Conservation (phyloP, 805 yeast genomes). For the Kurtzmaniella cleridarum region DNA sequence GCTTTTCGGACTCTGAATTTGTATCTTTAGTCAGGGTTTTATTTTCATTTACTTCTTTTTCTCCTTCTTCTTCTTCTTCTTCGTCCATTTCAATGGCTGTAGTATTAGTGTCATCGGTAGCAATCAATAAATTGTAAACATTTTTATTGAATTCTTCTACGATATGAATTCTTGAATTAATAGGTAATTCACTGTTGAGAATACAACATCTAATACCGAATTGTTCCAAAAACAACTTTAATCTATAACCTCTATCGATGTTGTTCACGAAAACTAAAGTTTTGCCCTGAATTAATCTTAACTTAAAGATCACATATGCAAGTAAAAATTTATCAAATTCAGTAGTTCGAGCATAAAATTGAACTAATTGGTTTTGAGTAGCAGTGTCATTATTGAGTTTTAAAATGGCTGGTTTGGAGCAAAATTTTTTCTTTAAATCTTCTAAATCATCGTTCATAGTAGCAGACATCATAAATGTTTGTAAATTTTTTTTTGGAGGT, state of each 20-base stretch:
- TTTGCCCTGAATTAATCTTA: slow-evolving; percentile 84
- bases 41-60: slow-evolving; percentile 11
- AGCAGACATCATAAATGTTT: slow-evolving; percentile 94
- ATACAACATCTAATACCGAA: slow-evolving; percentile 89
- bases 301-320: slow-evolving; percentile 86
- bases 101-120: slow-evolving; percentile 85
- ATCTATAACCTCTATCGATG: slow-evolving; percentile 90
- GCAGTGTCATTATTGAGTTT: slow-evolving; percentile 70
- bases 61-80: slow-evolving; percentile 34
- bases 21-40: slow-evolving; percentile 10
- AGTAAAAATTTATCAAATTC: slow-evolving; percentile 91
- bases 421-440: slow-evolving; percentile 67
- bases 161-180: slow-evolving; percentile 88
- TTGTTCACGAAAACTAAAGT: slow-evolving; percentile 86
- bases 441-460: slow-evolving; percentile 85
- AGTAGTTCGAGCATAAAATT: slow-evolving; percentile 78
- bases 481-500: slow-evolving; percentile 71
- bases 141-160: slow-evolving; percentile 93
- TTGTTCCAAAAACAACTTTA: slow-evolving; percentile 87
- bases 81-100: slow-evolving; percentile 46
- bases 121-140: slow-evolving; percentile 80
- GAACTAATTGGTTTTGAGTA: slow-evolving; percentile 59
- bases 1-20: slow-evolving; percentile 9
- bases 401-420: slow-evolving; percentile 77
- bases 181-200: slow-evolving; percentile 86